Base-by-base conservation (phyloP, 2,329 filamentous ascomycete genomes). In the Ophiocordyceps camponoti-floridani region DNA sequence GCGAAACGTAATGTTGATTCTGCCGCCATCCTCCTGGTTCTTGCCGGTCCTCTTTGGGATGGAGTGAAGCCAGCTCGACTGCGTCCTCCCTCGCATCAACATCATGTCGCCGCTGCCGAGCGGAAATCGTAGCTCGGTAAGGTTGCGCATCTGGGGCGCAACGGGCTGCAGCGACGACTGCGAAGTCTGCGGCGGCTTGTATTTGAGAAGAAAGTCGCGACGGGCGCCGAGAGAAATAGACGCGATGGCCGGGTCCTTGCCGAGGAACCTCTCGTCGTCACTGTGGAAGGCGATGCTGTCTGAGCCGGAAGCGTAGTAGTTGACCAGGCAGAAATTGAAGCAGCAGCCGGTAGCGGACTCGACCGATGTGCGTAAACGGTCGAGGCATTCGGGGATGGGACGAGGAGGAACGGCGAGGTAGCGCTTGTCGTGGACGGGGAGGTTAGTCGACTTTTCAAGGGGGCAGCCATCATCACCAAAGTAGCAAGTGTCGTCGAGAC, bases 251-350 rank as follows among this genome's bases (percentile, higher is more conserved):
- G 84, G 83, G 16, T 79, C 63, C 0, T 62, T 50, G 0, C 83
- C 84, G 0, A 89, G 69, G 51, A 89, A 91, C 6, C 74, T 68
- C 64, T 89, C 84, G 54, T 89, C 83, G 51, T 89, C 84, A 43
- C 78, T 83, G 59, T 89, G 83, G 54, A 82, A 89, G 11, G 78
- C 73, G 43, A 89, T 89, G 51, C 79, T 84, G 57, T 89, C 83
- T 6, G 75, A 65, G 0, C 84, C 83, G 4, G 73, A 74, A n/a
- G 79, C 79, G 55, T 89, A 89, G 62, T 89, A 89, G 55, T 89
- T 89, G 4, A 89, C 81, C 1, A 89, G 69, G 47, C 79, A 83
- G 56, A 88, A 85, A 56, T 89, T 89, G 62, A 82, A 89, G 1
- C 56, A 69, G 53, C 74, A 73, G n/a, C 69, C 70, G 1, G 80